phyloP scores from a whole-genome alignment of 1,139 yeast species.

The Zygosaccharomyces sapae region DNA sequence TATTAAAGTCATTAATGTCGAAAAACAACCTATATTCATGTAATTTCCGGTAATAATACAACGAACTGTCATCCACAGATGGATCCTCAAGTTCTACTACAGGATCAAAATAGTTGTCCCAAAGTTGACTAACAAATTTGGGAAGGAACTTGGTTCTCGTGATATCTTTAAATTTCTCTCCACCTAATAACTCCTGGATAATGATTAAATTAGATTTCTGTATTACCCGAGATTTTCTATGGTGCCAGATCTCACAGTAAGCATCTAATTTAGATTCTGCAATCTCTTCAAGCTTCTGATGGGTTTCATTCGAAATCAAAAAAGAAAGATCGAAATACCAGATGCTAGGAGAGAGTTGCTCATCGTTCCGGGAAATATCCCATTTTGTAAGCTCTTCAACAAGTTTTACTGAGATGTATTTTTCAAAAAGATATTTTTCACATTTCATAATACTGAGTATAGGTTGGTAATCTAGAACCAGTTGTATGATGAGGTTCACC shows the following conservation, averaged over 20 bases:
- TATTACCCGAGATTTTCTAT: slow-evolving; percentile 25
- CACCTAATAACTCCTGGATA: slow-evolving; percentile 41
- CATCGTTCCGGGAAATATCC: slow-evolving; percentile 24
- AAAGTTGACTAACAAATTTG: slow-evolving; percentile 32
- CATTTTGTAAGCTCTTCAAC: slow-evolving; percentile 37
- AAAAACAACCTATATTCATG: slow-evolving; percentile 16
- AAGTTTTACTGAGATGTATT: slow-evolving; percentile 40
- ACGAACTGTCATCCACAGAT: slow-evolving; percentile 13
- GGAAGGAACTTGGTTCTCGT: slow-evolving; percentile 36
- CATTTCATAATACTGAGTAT: slow-evolving; percentile 37
- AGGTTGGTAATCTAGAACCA: slow-evolving; percentile 43
- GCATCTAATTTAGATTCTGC: slow-evolving; percentile 32
- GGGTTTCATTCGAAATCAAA: slow-evolving; percentile 10
- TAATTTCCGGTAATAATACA: slow-evolving; percentile 17
- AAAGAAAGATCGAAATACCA: slow-evolving; percentile 23
- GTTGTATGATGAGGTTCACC: slow-evolving; percentile 29
- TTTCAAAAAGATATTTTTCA: slow-evolving; percentile 30
- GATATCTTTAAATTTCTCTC: slow-evolving; percentile 28
- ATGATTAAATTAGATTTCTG: slow-evolving; percentile 33
- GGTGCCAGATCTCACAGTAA: slow-evolving; percentile 38
- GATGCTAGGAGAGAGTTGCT: slow-evolving; percentile 11
- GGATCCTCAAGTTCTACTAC: slow-evolving; percentile 22
- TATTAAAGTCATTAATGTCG: slow-evolving; percentile 11
- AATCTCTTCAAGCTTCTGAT: slow-evolving; percentile 8
- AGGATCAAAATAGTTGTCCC: slow-evolving; percentile 29